A percentile compares a stretch with the other conserved stretches of the same genome.
Evolutionary conservation across 768 basidiomycete species (phyloP).

Genomic region (Solioccasus polychromus): DNA sequence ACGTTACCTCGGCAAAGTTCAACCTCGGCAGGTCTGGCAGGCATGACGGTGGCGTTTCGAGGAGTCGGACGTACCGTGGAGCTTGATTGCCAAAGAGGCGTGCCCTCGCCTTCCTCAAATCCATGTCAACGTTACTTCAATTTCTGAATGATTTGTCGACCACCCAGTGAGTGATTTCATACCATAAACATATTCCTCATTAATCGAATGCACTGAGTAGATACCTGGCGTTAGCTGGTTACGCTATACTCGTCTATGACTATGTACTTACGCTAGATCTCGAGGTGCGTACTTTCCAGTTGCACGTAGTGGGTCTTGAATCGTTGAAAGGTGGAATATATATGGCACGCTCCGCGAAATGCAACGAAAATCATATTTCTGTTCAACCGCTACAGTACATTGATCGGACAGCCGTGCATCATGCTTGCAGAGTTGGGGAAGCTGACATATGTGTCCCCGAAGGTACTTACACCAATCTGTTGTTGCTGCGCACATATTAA

Average conservation of each 20-base stretch:
- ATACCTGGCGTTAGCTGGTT: constrained; percentile 1
- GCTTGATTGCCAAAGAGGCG: too few species aligned
- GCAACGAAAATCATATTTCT: constrained; percentile 13
- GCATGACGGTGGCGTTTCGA: too few species aligned
- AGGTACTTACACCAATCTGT: neutral
- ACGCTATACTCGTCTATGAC: constrained; percentile 12
- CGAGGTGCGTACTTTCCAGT: constrained; percentile 8
- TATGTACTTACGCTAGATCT: constrained; percentile 15
- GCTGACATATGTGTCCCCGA: constrained; percentile 7
- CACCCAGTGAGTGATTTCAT: too few species aligned
- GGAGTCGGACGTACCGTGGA: too few species aligned
- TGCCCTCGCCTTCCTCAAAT: too few species aligned
- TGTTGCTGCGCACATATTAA: neutral
- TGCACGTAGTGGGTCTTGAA: neutral
- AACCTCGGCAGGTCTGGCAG: too few species aligned
- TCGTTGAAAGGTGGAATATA: constrained; percentile 4
- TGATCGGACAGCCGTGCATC: constrained; percentile 9
- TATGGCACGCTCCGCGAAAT: constrained; percentile 12
- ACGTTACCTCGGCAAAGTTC: too few species aligned
- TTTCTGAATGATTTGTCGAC: too few species aligned
- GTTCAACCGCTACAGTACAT: constrained; percentile 17
- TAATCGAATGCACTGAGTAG: too few species aligned
- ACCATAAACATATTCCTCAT: too few species aligned
- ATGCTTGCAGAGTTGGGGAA: constrained; percentile 14
- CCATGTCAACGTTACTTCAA: too few species aligned